Evolutionary conservation across 2,329 filamentous ascomycete genomes (phyloP), one percentile per base, ranked within the genome.

Genomic region (Arthrobotrys entomopaga): DNA sequence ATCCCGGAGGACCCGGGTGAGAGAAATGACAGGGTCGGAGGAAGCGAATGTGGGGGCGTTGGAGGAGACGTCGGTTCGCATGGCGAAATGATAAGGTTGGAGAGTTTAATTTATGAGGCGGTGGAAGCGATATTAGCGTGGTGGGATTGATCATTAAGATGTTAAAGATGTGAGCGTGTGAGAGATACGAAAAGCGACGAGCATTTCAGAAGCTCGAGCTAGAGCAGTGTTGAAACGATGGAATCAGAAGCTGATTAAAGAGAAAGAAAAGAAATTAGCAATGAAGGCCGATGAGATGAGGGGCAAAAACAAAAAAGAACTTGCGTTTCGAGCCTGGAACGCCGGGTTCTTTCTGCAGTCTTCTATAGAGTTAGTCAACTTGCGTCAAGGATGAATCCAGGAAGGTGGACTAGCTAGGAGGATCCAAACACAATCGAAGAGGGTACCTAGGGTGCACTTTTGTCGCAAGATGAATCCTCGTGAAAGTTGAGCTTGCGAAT

Each of bases 1-100:
- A 79, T 90, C 87, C 81, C 91, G 88, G 79, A 99, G 87, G 16
- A 73, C 69, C 15, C 69, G 61, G 56, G 69, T 73, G 29, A 73
- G 61, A 79, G 91, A 88, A 48, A 73, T 66, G 49, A 73, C 69
- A 66, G 69, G 69, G 63, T 73, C 69, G 50, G 69, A 57, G 24
- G 69, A 73, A 73, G 69, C 69, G 61, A 66, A 66, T 22, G 53
- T 66, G 53, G 63, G 63, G 63, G 63, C 63, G 52, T 66, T 66
- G 15, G 63, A 66, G 11, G 63, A 22, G 22, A 66, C 63, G 69
- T 73, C 69, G 61, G 69, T 73, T 57, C 65, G 57, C 69, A 73
- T 73, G 24, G 22, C 38, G 57, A 52, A n/a, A 58, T 16, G 53
- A 57, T 66, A 49, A 59, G 38, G 48, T 49, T 22, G 40, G 16